A percentile compares a stretch with the other conserved stretches of the same genome.
Conservation (phyloP, 2,329 filamentous ascomycete genomes). For the Cladorrhinum sp. region DNA sequence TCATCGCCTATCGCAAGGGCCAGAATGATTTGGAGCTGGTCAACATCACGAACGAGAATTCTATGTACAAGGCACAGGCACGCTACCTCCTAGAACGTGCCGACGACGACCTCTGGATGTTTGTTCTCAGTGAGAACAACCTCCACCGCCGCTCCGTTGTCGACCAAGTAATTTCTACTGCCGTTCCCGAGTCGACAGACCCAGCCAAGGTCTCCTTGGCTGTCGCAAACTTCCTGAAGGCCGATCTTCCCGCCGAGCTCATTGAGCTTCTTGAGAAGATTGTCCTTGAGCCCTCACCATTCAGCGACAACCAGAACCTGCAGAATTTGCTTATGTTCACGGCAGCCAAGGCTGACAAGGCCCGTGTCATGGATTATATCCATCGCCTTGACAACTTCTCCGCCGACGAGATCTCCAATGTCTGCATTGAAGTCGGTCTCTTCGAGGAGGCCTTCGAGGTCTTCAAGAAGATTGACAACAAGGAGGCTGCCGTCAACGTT, state of each 20-base stretch:
- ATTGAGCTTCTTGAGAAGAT: slow-evolving; percentile 99
- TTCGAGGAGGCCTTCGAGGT: slow-evolving; percentile 98
- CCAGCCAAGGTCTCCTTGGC: slow-evolving; percentile 93
- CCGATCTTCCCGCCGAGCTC: slow-evolving; percentile 86
- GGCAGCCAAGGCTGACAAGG: slow-evolving; percentile 93
- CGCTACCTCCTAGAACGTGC: slow-evolving; percentile 90
- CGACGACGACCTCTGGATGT: slow-evolving; percentile 87
- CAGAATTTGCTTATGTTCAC: slow-evolving; percentile 97
- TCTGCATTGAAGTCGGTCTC: slow-evolving; percentile 92
- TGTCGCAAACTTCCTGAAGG: slow-evolving; percentile 86
- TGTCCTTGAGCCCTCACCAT: slow-evolving; percentile 96
- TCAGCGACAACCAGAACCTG: slow-evolving; percentile 94
- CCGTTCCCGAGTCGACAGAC: slow-evolving; percentile 87
- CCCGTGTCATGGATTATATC: slow-evolving; percentile 93
- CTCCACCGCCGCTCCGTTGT: slow-evolving; percentile 89
- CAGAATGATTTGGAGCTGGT: slow-evolving; percentile 97
- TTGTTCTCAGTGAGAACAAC: slow-evolving; percentile 94
- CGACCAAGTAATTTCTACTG: slow-evolving; percentile 93
- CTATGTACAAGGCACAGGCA: slow-evolving; percentile 99
- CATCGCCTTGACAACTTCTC: slow-evolving; percentile 86
- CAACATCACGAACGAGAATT: slow-evolving; percentile 97
- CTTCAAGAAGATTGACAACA: slow-evolving; percentile 95
- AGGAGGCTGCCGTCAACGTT: slow-evolving; percentile 81
- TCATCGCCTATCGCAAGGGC: slow-evolving; percentile 92
- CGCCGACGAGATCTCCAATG: slow-evolving; percentile 84